Percentiles rank a stretch among this genome's conserved stretches.
Conservation (phyloP, 179 eudicot species). For the Spinacia oleracea region DNA sequence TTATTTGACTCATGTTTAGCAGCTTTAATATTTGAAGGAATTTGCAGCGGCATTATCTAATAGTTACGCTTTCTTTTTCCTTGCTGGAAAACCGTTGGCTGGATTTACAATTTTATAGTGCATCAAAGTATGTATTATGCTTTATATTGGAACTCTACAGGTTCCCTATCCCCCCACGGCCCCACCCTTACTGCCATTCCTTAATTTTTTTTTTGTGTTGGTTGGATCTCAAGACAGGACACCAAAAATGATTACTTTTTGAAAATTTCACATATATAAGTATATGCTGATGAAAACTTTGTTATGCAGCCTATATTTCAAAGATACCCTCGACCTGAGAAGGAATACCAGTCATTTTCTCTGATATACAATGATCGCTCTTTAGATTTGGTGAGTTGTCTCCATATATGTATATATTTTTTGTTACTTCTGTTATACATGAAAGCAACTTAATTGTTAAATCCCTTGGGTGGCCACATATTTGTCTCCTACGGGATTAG, state of each 20-base stretch:
- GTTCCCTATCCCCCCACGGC: background rate
- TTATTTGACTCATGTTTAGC: too few relatives aligned
- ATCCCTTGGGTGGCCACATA: background rate
- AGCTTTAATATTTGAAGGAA: too few relatives aligned
- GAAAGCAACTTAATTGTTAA: background rate
- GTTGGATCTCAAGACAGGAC: background rate
- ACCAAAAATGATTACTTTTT: background rate
- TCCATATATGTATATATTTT: slow-evolving; percentile 1
- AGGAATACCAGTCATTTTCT: slow-evolving; percentile 72
- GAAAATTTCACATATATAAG: slow-evolving; percentile 5
- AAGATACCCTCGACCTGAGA: slow-evolving; percentile 68
- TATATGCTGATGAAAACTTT: slow-evolving; percentile 11
- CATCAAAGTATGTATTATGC: background rate
- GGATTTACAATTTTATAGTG: background rate
- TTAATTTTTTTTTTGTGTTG: background rate
- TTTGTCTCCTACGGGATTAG: slow-evolving; percentile 1
- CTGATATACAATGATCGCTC: slow-evolving; percentile 62
- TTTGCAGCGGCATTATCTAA: background rate
- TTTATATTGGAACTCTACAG: background rate
- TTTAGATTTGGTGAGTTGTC: slow-evolving; percentile 58
- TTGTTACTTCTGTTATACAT: background rate
- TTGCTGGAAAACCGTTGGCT: background rate
- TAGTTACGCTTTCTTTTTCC: background rate
- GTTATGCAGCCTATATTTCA: slow-evolving; percentile 59
- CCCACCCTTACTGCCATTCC: background rate